Evolutionary conservation across 768 basidiomycete genomes (phyloP), one percentile per base, ranked within the genome.

Genomic region (Lactarius tabidus): DNA sequence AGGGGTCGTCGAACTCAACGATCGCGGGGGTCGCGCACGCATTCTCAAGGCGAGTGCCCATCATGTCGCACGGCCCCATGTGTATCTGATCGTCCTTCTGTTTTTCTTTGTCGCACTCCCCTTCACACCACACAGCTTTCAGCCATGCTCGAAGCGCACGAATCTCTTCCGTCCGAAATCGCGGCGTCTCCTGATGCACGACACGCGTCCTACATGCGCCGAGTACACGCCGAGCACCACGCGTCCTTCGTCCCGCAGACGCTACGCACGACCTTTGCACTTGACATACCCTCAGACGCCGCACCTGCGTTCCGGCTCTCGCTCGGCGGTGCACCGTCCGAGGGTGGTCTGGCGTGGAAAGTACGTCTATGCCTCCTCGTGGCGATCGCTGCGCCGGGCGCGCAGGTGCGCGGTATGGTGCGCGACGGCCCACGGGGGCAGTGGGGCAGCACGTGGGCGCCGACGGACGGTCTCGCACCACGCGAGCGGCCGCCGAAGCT

Each of bases 201-300:
- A 15, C 52, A 67, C 29, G 53, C 64, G n/a, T 41, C 64, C 38
- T 79, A 87, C 67, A 77, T 90, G 68, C 81, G 86, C 31, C 85
- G 93, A 10, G 81, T 91, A 0, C 92, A 97, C 71, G 91, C 93
- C 0, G 94, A 97, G 73, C 87, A 92, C 58, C 88, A 91, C 70
- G 84, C 90, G 1, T 86, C 88, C 14, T 88, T 93, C 71, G 84
- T 89, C 6, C 75, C 85, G 3, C 84, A 89, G 53, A 87, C 87
- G 0, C 79, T 87, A 0, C 87, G 95, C 31, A 87, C 91, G 35
- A 87, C 90, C 0, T 98, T 98, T 77, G 79, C 89, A 17, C 84
- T 99, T 2, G 94, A 95, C 72, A 95, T 99, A 64, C 96, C 95
- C 0, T 85, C 89, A 1, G 96, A 97, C 63, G 93, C 89, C 0